Conservation (phyloP, 2,329 filamentous ascomycete genomes). For the Fusarium sp. region DNA sequence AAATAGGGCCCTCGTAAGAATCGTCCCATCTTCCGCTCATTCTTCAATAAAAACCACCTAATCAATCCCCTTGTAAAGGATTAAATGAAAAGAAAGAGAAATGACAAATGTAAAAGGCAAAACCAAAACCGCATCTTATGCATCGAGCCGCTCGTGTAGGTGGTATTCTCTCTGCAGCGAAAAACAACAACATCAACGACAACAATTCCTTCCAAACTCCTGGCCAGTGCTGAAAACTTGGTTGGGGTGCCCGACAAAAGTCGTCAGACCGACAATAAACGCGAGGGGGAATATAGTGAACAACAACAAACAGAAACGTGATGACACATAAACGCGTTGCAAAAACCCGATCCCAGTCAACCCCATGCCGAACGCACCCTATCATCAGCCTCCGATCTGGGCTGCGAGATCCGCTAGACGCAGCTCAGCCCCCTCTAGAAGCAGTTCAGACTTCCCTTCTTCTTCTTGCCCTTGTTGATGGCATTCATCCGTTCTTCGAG, state of each 20-base stretch:
- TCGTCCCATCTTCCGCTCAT: conserved; percentile 44
- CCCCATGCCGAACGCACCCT: conserved; percentile 14
- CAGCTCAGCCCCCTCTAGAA: conserved; percentile 69
- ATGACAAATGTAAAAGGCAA: conserved; percentile 34
- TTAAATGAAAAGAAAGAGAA: conserved; percentile 33
- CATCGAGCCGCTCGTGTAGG: conserved; percentile 43
- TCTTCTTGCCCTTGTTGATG: conserved; percentile 88
- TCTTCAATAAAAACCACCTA: conserved; percentile 32
- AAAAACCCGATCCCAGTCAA: conserved; percentile 21
- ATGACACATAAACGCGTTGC: conserved; percentile 40
- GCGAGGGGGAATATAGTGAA: conserved; percentile 42
- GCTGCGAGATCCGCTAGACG: conserved; percentile 24
- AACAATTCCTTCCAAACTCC: conserved; percentile 45
- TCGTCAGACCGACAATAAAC: conserved; percentile 37
- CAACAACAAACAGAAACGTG: conserved; percentile 41
- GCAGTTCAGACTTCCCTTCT: conserved; percentile 96
- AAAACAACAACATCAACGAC: conserved; percentile 25
- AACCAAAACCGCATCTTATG: conserved; percentile 37
- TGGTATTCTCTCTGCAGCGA: conserved; percentile 35
- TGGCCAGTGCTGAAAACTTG: conserved; percentile 44
- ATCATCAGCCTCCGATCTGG: conserved; percentile 18
- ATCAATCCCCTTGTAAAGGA: conserved; percentile 14
- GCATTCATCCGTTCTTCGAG: conserved; percentile 95
- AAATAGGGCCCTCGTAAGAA: conserved; percentile 38
- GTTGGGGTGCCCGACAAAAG: conserved; percentile 25